phyloP scores from a whole-genome alignment of 2,329 filamentous ascomycete species.

The Fusarium nanum region DNA sequence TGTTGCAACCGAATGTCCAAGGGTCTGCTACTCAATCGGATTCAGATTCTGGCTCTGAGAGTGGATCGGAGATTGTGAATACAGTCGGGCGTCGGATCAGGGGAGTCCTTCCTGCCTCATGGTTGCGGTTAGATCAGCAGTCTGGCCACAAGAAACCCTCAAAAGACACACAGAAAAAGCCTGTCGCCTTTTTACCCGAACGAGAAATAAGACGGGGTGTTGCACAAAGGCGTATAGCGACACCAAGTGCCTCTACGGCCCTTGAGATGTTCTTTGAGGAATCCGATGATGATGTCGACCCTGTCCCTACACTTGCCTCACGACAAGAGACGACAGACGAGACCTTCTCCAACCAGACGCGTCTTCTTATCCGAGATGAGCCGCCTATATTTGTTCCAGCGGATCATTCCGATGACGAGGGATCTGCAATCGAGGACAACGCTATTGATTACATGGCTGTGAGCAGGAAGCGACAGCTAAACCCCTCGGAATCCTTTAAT shows the following conservation, averaged over 20 bases:
- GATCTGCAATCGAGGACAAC: constrained; percentile 62
- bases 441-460: constrained; percentile 63
- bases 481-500: constrained; percentile 43
- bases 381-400: constrained; percentile 6
- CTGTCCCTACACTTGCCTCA: constrained; percentile 23
- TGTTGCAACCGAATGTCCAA: constrained; percentile 3
- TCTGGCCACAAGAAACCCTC: constrained; percentile 49
- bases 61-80: constrained; percentile 57
- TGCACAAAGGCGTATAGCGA: constrained; percentile 57
- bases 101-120: constrained; percentile 75
- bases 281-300: constrained; percentile 56
- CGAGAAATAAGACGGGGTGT: constrained; percentile 60
- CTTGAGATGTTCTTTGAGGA: constrained; percentile 59
- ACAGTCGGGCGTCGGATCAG: constrained; percentile 61
- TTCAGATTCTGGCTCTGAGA: constrained; percentile 54
- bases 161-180: constrained; percentile 46
- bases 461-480: constrained; percentile 55
- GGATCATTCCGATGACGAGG: constrained; percentile 48
- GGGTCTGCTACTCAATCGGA: constrained; percentile 43
- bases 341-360: constrained; percentile 45
- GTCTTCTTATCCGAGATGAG: constrained; percentile 37
- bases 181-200: constrained; percentile 52
- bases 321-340: constrained; percentile 39
- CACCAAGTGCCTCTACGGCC: constrained; percentile 43
- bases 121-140: constrained; percentile 70